These are phyloP conservation scores for Macaranga tanarius DNA, from an alignment of 441 rosid species.

Conservation along the genomic window DNA sequence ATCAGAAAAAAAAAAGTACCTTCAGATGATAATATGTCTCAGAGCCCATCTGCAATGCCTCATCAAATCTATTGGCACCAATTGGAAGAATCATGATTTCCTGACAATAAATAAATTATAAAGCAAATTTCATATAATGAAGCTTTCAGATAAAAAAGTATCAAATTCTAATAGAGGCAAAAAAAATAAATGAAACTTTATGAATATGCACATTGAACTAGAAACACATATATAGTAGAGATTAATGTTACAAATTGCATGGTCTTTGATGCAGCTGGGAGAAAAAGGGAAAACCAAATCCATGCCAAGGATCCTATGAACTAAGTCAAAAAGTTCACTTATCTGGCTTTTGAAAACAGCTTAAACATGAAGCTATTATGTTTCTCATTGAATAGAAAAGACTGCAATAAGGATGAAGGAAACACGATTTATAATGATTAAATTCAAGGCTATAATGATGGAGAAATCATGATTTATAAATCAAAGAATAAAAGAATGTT, in stretches of 20 bases:
- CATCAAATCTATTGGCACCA: slow-evolving; percentile 91
- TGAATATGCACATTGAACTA: neutral
- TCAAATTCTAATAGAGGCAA: neutral
- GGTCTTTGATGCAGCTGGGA: neutral
- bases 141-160: slow-evolving; percentile 2
- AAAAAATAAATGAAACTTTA: neutral
- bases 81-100: slow-evolving; percentile 89
- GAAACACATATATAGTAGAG: neutral
- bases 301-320: neutral
- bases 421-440: neutral
- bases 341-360: neutral
- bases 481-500: neutral
- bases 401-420: neutral
- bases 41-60: slow-evolving; percentile 93
- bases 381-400: neutral
- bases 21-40: slow-evolving; percentile 95
- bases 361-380: neutral
- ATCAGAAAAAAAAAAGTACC: slow-evolving; percentile 43
- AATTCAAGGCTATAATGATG: neutral
- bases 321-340: neutral
- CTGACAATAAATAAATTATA: slow-evolving; percentile 36
- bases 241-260: neutral
- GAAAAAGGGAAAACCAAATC: neutral
- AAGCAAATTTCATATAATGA: neutral
- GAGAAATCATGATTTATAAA: no score